Conservation (phyloP, 2,329 filamentous ascomycete species). For the Scytalidium sp. region DNA sequence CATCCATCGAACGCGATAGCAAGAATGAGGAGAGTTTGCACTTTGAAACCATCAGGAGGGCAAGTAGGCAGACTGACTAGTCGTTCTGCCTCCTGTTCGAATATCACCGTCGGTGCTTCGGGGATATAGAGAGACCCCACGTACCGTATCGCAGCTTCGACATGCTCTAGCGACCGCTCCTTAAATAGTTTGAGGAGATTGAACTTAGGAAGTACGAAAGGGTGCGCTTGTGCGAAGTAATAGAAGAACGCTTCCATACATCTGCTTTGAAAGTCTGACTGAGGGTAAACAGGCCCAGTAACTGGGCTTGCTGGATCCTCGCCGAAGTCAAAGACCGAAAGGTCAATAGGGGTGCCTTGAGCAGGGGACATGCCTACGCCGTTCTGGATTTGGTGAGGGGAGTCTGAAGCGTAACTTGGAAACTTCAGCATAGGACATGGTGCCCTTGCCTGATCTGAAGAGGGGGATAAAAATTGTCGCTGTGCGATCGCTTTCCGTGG, state of each 20-base stretch:
- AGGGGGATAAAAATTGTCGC: conserved; percentile 22
- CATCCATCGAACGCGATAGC: conserved; percentile 76
- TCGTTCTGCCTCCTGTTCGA: conserved; percentile 20
- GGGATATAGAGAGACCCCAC: conserved; percentile 25
- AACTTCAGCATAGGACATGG: conserved; percentile 20
- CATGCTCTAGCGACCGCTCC: conserved; percentile 33
- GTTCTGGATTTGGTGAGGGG: conserved; percentile 10
- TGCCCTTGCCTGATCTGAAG: conserved; percentile 7
- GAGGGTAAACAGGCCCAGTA: conserved; percentile 48
- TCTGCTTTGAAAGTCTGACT: conserved; percentile 26
- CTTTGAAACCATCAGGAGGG: conserved; percentile 46
- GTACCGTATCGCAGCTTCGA: conserved; percentile 26
- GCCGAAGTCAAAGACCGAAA: conserved; percentile 15
- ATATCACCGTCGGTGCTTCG: conserved; percentile 17
- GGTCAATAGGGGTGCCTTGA: conserved; percentile 20
- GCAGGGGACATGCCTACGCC: conserved; percentile 14
- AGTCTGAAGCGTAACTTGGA: conserved; percentile 8
- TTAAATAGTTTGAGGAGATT: conserved; percentile 46
- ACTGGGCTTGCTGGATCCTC: conserved; percentile 22
- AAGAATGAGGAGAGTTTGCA: conserved; percentile 76
- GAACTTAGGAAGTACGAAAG: conserved; percentile 53
- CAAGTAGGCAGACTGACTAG: conserved; percentile 14
- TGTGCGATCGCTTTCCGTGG: conserved; percentile 45
- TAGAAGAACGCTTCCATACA: conserved; percentile 27
- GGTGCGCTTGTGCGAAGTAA: conserved; percentile 56